Evolutionary conservation across 495 filamentous ascomycete species (phyloP).

Genomic region (Podospora comata): DNA sequence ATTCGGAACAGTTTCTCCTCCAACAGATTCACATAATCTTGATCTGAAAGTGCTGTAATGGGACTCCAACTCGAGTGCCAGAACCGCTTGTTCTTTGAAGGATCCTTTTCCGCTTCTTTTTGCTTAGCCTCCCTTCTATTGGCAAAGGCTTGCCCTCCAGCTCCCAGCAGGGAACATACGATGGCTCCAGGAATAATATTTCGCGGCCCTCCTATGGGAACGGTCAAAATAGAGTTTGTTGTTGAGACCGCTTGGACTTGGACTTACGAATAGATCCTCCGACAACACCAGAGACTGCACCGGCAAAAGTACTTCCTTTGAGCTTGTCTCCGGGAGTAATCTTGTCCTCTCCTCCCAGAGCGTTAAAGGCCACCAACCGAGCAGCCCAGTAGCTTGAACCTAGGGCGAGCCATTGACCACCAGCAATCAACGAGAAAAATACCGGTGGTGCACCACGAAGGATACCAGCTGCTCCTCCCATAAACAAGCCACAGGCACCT

Average conservation of each 20-base stretch:
- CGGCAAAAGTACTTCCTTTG: conserved; percentile 64
- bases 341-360: conserved; percentile 46
- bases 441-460: conserved; percentile 60
- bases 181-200: conserved; percentile 42
- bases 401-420: conserved; percentile 75
- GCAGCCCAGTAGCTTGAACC: conserved; percentile 76
- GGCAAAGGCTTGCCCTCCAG: conserved; percentile 34
- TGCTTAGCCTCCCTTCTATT: conserved; percentile 19
- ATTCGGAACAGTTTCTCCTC: conserved; percentile 73
- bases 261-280: conserved; percentile 65
- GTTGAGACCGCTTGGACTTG: background rate
- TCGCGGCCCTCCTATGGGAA: conserved; percentile 37
- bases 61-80: conserved; percentile 75
- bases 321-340: conserved; percentile 51
- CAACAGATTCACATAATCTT: conserved; percentile 74
- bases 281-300: conserved; percentile 64
- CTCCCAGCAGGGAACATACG: conserved; percentile 39
- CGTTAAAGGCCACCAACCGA: conserved; percentile 33
- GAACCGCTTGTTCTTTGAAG: conserved; percentile 21
- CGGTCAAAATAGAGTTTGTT: conserved; percentile 18
- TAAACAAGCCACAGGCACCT: conserved; percentile 69
- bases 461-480: conserved; percentile 67
- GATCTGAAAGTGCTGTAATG: conserved; percentile 67
- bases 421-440: conserved; percentile 68
- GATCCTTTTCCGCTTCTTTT: conserved; percentile 7